Evolutionary conservation across 352 stramenopile genomes (phyloP).

Genomic region (Phytophthora foliorum): DNA sequence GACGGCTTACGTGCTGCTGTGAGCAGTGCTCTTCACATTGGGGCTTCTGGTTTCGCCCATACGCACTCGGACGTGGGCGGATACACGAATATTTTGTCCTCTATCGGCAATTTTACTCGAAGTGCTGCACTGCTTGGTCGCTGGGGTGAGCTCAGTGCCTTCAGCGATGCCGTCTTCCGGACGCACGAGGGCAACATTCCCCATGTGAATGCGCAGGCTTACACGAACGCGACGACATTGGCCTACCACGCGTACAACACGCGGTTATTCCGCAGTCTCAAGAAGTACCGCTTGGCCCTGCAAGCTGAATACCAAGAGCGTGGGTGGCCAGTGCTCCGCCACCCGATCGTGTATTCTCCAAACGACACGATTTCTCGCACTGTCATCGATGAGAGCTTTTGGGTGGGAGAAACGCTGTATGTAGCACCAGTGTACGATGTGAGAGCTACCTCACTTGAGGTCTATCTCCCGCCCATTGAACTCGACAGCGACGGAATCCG

Average conservation of each 20-base stretch:
- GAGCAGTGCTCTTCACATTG: slow-evolving; percentile 32
- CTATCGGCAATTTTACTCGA: slow-evolving; percentile 34
- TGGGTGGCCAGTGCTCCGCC: slow-evolving; percentile 32
- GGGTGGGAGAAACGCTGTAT: slow-evolving; percentile 35
- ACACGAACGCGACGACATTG: slow-evolving; percentile 29
- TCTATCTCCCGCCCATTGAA: slow-evolving; percentile 35
- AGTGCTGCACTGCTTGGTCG: slow-evolving; percentile 30
- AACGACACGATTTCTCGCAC: slow-evolving; percentile 20
- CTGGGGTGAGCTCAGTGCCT: slow-evolving; percentile 36
- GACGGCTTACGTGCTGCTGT: slow-evolving; percentile 34
- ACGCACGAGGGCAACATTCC: slow-evolving; percentile 41
- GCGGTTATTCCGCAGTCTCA: slow-evolving; percentile 35
- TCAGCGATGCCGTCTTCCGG: slow-evolving; percentile 32
- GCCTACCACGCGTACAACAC: slow-evolving; percentile 37
- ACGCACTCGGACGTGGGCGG: slow-evolving; percentile 36
- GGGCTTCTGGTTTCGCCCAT: slow-evolving; percentile 34
- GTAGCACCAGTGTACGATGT: slow-evolving; percentile 39
- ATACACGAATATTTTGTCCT: slow-evolving; percentile 33
- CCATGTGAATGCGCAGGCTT: slow-evolving; percentile 36
- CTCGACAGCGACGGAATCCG: slow-evolving; percentile 23
- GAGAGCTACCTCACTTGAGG: slow-evolving; percentile 19
- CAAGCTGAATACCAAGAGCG: slow-evolving; percentile 26
- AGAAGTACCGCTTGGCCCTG: slow-evolving; percentile 30
- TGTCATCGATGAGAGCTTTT: slow-evolving; percentile 39
- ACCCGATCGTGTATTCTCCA: slow-evolving; percentile 34